These are phyloP conservation scores for Verticillium klebahnii DNA, from an alignment of 2,329 filamentous ascomycete genomes.

Conservation along the genomic window DNA sequence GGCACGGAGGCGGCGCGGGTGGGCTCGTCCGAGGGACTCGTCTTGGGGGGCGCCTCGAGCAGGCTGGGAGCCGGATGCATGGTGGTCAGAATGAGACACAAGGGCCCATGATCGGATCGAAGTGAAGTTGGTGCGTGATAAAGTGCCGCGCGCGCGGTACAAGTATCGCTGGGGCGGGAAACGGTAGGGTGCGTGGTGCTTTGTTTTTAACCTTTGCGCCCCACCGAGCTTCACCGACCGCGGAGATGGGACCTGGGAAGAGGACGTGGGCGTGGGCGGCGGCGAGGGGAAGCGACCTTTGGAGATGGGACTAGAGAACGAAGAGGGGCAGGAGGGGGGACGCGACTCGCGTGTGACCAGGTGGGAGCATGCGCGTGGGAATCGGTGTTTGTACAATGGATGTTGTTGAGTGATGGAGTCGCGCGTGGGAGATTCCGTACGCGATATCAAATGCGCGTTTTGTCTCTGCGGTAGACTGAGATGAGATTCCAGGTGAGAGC, in stretches of 20 bases:
- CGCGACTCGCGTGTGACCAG: background rate
- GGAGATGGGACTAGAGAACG: slow-evolving; percentile 3
- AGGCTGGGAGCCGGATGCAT: slow-evolving; percentile 36
- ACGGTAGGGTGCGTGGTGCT: background rate
- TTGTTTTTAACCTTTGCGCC: slow-evolving; percentile 6
- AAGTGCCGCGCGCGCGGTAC: background rate
- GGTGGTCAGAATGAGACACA: slow-evolving; percentile 9
- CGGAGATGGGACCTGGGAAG: slow-evolving; percentile 4
- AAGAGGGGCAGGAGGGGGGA: background rate
- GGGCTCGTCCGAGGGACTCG: slow-evolving; percentile 15
- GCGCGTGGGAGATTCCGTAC: background rate
- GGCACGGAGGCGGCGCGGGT: slow-evolving; percentile 12
- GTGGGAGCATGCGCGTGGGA: background rate
- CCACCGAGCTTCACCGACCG: slow-evolving; percentile 16
- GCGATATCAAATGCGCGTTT: background rate
- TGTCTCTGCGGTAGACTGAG: background rate
- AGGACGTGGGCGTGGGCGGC: slow-evolving; percentile 12
- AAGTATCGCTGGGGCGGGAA: background rate
- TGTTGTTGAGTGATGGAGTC: background rate
- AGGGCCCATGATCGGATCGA: slow-evolving; percentile 2
- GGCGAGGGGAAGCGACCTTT: slow-evolving; percentile 12
- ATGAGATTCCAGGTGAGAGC: background rate
- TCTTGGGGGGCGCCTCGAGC: slow-evolving; percentile 24
- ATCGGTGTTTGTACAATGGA: background rate
- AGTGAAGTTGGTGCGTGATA: background rate